These are phyloP conservation scores for Macadamia integrifolia DNA, from an alignment of 164 flowering plant species.

Conservation along the genomic window DNA sequence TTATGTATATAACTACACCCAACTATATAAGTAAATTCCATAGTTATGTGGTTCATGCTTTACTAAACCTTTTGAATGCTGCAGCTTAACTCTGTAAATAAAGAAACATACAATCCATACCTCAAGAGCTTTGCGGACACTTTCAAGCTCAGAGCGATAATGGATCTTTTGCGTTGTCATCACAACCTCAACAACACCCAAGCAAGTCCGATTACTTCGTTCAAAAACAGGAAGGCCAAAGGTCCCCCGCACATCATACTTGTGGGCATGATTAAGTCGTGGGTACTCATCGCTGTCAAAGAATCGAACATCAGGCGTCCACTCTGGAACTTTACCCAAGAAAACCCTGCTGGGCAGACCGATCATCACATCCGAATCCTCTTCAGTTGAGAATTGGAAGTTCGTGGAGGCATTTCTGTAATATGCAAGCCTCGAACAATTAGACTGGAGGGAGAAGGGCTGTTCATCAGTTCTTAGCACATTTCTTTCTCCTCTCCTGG, in stretches of 20 bases:
- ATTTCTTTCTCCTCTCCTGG: slow-evolving; percentile 39
- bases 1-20: too few relatives aligned
- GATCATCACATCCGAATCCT: slow-evolving; percentile 33
- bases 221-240: slow-evolving; percentile 87
- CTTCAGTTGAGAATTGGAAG: slow-evolving; percentile 64
- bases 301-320: slow-evolving; percentile 88
- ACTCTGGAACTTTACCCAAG: slow-evolving; percentile 69
- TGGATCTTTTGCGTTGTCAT: slow-evolving; percentile 52
- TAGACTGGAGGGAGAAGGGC: slow-evolving; percentile 44
- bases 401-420: slow-evolving; percentile 59
- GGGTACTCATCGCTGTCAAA: slow-evolving; percentile 70
- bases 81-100: not conserved
- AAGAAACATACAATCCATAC: slow-evolving; percentile 26
- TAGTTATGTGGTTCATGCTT: not conserved
- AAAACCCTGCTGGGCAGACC: slow-evolving; percentile 89
- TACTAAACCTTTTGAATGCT: not conserved
- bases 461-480: slow-evolving; percentile 59
- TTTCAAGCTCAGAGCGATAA: slow-evolving; percentile 64
- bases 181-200: slow-evolving; percentile 86
- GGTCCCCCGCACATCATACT: slow-evolving; percentile 63
- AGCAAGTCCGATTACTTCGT: slow-evolving; percentile 58
- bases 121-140: slow-evolving; percentile 84
- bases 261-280: slow-evolving; percentile 56
- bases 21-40: not conserved
- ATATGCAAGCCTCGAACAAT: slow-evolving; percentile 38